phyloP scores from a whole-genome alignment of 2,329 filamentous ascomycete genomes.

The Fusarium phyllophilum region DNA sequence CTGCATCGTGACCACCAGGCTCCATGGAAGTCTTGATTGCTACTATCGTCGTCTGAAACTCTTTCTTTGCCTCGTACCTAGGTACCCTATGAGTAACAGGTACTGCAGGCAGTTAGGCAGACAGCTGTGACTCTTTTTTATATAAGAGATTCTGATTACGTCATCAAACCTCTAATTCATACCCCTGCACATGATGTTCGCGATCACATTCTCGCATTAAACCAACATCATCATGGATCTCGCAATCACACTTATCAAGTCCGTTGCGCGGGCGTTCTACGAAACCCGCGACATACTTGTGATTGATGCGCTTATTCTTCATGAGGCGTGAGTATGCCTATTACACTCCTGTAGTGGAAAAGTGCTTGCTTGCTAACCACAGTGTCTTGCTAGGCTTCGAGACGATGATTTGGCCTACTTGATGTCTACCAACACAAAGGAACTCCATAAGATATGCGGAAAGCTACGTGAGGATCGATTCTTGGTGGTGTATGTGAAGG shows the following conservation, averaged over 20 bases:
- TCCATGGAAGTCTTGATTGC: neutral
- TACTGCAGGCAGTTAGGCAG: neutral
- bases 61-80: neutral
- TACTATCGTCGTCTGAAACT: neutral
- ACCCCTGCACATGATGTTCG: neutral
- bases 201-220: neutral
- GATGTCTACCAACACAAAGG: slow-evolving; percentile 90
- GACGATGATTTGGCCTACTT: slow-evolving; percentile 89
- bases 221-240: slow-evolving; percentile 57
- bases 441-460: slow-evolving; percentile 88
- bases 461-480: slow-evolving; percentile 88
- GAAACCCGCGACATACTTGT: slow-evolving; percentile 85
- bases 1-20: neutral
- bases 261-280: slow-evolving; percentile 87
- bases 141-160: neutral
- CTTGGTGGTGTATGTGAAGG: slow-evolving; percentile 73
- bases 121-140: neutral
- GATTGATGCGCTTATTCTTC: slow-evolving; percentile 85
- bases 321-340: slow-evolving; percentile 71
- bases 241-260: slow-evolving; percentile 83
- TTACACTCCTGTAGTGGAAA: neutral
- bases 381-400: slow-evolving; percentile 70
- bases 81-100: neutral
- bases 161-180: neutral
- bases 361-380: slow-evolving; percentile 69